Conservation (phyloP, 805 yeast genomes). For the Schwanniomyces pseudopolymorphus region DNA sequence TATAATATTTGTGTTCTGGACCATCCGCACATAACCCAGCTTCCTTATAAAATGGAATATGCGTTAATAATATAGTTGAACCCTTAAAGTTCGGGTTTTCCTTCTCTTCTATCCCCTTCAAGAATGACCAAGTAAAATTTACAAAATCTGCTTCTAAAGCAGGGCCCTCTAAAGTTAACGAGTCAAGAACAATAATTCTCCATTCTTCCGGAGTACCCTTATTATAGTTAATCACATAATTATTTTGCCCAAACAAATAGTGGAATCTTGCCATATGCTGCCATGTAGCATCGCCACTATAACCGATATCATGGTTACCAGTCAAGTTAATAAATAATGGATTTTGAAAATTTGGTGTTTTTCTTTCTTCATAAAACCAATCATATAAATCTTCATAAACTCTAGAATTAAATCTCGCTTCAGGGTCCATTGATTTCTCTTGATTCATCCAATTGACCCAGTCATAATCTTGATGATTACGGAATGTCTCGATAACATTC, state of each 20-base stretch:
- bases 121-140: constrained; percentile 69
- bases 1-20: constrained; percentile 55
- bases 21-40: constrained; percentile 88
- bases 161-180: constrained; percentile 87
- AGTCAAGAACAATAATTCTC: constrained; percentile 85
- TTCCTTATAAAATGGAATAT: constrained; percentile 82
- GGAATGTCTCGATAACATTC: constrained; percentile 47
- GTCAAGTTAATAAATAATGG: constrained; percentile 80
- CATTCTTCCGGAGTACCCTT: constrained; percentile 67
- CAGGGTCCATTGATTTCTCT: constrained; percentile 40
- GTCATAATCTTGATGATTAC: constrained; percentile 52
- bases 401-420: constrained; percentile 33
- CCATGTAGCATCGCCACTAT: constrained; percentile 89
- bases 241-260: constrained; percentile 77
- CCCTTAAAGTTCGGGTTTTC: constrained; percentile 58
- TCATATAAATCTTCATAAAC: constrained; percentile 59
- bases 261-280: constrained; percentile 84
- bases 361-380: constrained; percentile 49
- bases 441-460: constrained; percentile 48
- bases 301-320: constrained; percentile 96
- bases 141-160: constrained; percentile 72
- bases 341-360: constrained; percentile 41
- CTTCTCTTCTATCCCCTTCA: constrained; percentile 54
- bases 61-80: constrained; percentile 79
- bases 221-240: constrained; percentile 74